These are phyloP conservation scores for Juncus effusus DNA, from an alignment of 176 grass and related monocot species.

Conservation along the genomic window DNA sequence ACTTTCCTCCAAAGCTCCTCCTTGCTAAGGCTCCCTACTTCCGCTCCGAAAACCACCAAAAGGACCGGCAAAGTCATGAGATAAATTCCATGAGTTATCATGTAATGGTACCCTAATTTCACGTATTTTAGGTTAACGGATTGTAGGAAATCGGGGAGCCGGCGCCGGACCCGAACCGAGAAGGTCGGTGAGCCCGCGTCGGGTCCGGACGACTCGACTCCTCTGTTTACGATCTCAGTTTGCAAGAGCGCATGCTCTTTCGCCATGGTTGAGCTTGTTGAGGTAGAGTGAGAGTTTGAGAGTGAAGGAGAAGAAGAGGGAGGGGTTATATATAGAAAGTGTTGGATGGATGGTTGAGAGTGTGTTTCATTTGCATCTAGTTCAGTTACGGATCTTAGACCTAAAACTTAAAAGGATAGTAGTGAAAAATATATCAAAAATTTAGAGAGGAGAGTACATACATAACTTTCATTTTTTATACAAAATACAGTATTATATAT, in stretches of 20 bases:
- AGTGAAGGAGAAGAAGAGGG: constrained; percentile 2
- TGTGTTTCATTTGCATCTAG: constrained; percentile 57
- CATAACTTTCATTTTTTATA: too few relatives aligned
- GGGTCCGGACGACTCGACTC: constrained; percentile 80
- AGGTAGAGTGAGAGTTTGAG: constrained; percentile 6
- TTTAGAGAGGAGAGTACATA: too few relatives aligned
- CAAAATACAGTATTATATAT: too few relatives aligned
- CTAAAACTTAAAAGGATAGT: too few relatives aligned
- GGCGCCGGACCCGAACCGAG: constrained; percentile 77
- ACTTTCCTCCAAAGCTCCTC: constrained; percentile 81
- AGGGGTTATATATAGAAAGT: constrained; percentile 33
- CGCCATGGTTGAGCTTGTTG: constrained; percentile 38
- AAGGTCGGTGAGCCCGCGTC: constrained; percentile 91
- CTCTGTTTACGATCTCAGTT: constrained; percentile 94
- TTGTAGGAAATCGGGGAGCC: constrained; percentile 94
- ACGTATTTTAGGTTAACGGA: constrained; percentile 99
- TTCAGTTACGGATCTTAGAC: background rate
- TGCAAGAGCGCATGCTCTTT: constrained; percentile 71
- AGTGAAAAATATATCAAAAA: too few relatives aligned
- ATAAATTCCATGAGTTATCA: constrained; percentile 92
- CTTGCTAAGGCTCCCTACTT: constrained; percentile 83
- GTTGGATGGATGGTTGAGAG: constrained; percentile 26
- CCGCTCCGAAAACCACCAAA: constrained; percentile 79
- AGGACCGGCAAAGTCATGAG: constrained; percentile 85
- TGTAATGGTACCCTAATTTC: constrained; percentile 85